These are phyloP conservation scores for Xylariaceae sp. DNA, from an alignment of 2,329 filamentous ascomycete species.

Conservation along the genomic window DNA sequence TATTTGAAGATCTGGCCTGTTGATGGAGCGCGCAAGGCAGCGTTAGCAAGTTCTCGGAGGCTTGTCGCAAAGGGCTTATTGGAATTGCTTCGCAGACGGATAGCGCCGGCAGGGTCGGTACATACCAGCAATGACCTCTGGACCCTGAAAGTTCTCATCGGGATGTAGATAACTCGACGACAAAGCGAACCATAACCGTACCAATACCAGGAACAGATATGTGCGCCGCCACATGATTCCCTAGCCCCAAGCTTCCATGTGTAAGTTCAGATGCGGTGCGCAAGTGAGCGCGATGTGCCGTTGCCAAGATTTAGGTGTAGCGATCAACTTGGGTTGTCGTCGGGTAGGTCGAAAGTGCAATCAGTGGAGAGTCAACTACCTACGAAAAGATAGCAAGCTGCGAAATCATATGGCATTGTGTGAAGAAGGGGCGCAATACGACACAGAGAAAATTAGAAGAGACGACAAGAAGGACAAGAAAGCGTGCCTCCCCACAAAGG, in stretches of 20 bases:
- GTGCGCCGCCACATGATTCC: constrained; percentile 80
- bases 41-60: constrained; percentile 9
- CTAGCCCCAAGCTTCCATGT: constrained; percentile 16
- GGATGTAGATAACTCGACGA: constrained; percentile 96
- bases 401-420: constrained; percentile 8
- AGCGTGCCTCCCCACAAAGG: background rate
- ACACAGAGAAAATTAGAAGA: background rate
- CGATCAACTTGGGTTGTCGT: constrained; percentile 2
- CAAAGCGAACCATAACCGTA: constrained; percentile 90
- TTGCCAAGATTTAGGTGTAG: too few relatives aligned
- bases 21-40: constrained; percentile 6
- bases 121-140: constrained; percentile 93
- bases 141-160: constrained; percentile 98
- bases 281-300: background rate
- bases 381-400: constrained; percentile 5
- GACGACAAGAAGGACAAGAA: background rate
- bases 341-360: background rate
- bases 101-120: background rate
- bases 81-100: constrained; percentile 1
- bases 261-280: constrained; percentile 8
- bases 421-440: background rate
- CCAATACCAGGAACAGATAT: constrained; percentile 78
- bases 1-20: constrained; percentile 89
- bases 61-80: background rate
- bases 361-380: constrained; percentile 4